Base-by-base conservation (phyloP, 2,329 filamentous ascomycete species). In the Colletotrichum godetiae region DNA sequence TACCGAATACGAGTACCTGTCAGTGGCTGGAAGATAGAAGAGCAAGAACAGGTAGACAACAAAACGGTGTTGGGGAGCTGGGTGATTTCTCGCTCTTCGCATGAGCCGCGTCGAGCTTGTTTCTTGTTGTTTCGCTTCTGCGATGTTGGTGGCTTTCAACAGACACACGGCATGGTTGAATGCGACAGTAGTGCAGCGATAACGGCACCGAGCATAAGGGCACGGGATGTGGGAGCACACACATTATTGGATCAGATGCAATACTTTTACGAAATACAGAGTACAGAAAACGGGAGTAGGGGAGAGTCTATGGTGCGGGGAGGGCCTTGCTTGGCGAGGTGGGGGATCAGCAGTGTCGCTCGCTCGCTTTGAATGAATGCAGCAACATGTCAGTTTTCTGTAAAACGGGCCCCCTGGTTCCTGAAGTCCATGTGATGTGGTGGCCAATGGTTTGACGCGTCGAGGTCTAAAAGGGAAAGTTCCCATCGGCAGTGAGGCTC, bases 81-180 rank as follows among this genome's bases (percentile, higher is more conserved):
- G 53, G 19, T 46, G n/a, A 15, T 60, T 69, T 69, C 37, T 55
- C 15, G 15, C 33, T 46, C 58, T 59, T 37, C 42, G 66, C 53
- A 29, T 64, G 33, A 60, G 58, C 53, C 58, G 69, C 65, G 65
- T 19, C 22, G 63, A 46, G 59, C 2, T 49, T 52, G 57, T 29
- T 37, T 63, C 22, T 35, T 13, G 24, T 56, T 11, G 15, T 67
- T 59, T 63, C 53, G 27, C 59, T 55, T 52, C 53, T 37, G 35
- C 15, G 22, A 73, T 58, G 63, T 53, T 31, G 56, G 61, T 74
- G 69, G 69, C 69, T 67, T 42, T 74, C 73, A 74, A 74, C 69
- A 73, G 70, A 56, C 55, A 65, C 64, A 64, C 58, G 33, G 8
- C 58, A 56, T 46, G 59, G 27, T 52, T 57, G 29, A 61, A 70